Evolutionary conservation across 2,329 filamentous ascomycete genomes (phyloP).

Genomic region (Cladosporium phlei): DNA sequence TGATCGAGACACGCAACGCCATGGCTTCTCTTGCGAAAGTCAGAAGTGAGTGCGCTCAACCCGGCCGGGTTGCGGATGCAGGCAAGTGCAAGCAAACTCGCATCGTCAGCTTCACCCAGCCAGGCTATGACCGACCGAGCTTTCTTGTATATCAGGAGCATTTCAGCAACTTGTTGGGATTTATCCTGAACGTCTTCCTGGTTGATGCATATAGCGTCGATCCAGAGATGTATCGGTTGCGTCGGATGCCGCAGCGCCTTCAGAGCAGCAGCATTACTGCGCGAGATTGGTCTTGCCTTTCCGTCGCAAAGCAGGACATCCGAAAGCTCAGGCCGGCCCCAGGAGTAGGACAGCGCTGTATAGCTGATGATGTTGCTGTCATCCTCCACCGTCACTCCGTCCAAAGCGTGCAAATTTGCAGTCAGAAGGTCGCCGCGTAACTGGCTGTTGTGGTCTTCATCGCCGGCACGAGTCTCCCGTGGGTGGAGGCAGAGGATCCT

Average conservation of each 20-base stretch:
- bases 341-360: not conserved
- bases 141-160: conserved; percentile 16
- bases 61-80: not conserved
- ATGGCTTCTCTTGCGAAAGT: too few species aligned
- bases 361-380: not conserved
- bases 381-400: not conserved
- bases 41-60: too few species aligned
- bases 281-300: not conserved
- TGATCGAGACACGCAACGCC: too few species aligned
- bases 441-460: too few species aligned
- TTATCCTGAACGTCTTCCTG: conserved; percentile 15
- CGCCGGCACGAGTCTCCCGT: too few species aligned
- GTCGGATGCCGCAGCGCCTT: not conserved
- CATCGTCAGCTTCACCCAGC: conserved; percentile 9
- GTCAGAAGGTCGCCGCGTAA: not conserved
- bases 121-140: conserved; percentile 15
- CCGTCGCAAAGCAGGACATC: not conserved
- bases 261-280: not conserved
- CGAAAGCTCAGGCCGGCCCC: not conserved
- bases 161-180: conserved; percentile 15
- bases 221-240: not conserved
- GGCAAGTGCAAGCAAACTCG: not conserved
- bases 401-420: not conserved
- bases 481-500: too few species aligned
- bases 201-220: too few species aligned